These are phyloP conservation scores for Aphelidium insulamus DNA, from an alignment of 371 early-diverging fungal species.

Conservation along the genomic window DNA sequence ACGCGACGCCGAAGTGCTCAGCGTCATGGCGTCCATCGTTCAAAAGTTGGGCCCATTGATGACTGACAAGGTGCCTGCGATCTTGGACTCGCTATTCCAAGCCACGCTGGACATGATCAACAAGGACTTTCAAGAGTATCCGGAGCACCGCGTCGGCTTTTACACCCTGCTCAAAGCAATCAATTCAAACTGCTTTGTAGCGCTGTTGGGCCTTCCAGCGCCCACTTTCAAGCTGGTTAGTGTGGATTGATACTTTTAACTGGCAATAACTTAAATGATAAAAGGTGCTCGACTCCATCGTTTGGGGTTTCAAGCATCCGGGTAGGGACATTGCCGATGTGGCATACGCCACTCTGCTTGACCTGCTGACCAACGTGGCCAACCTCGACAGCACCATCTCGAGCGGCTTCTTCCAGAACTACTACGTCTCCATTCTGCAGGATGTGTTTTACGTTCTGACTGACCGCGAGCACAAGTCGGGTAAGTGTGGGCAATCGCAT, in stretches of 20 bases:
- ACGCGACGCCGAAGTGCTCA: conserved; percentile 82
- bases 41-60: conserved; percentile 43
- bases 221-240: conserved; percentile 67
- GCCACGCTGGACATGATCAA: conserved; percentile 94
- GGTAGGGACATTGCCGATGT: conserved; percentile 89
- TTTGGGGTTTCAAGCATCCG: conserved; percentile 97
- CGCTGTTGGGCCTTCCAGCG: conserved; percentile 53
- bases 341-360: conserved; percentile 60
- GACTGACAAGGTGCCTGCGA: conserved; percentile 50
- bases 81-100: conserved; percentile 81
- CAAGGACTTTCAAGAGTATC: conserved; percentile 88
- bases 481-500: conserved; percentile 15
- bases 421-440: conserved; percentile 65
- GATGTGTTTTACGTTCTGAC: conserved; percentile 91
- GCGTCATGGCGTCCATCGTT: conserved; percentile 67
- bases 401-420: conserved; percentile 71
- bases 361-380: conserved; percentile 55
- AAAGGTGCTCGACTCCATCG: conserved; percentile 77
- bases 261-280: too few species aligned
- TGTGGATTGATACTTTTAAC: too few species aligned
- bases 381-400: conserved; percentile 48
- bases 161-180: conserved; percentile 73
- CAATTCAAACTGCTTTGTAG: conserved; percentile 71
- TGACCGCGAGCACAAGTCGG: conserved; percentile 90
- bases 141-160: conserved; percentile 86